phyloP scores from a whole-genome alignment of 805 yeast species.

The Monosporozyma siamensis region DNA sequence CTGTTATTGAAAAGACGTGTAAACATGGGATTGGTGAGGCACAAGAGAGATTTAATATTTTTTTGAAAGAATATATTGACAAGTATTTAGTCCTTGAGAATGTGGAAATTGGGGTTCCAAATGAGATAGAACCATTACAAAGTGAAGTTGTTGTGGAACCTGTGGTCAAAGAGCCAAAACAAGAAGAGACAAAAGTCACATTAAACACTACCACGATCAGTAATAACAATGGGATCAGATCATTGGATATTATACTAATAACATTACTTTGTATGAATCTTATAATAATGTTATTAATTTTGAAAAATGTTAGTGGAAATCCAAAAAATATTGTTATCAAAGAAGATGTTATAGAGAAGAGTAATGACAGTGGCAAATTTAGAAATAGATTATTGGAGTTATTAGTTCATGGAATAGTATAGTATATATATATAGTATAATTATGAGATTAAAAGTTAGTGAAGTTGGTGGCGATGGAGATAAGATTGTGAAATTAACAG shows the following conservation, averaged over 20 bases:
- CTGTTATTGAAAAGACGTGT: conserved; percentile 76
- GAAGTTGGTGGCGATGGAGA: conserved; percentile 16
- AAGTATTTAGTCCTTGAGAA: conserved; percentile 5
- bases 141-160: background rate
- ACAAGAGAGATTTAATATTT: conserved; percentile 36
- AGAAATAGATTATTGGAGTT: background rate
- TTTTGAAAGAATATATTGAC: conserved; percentile 17
- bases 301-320: conserved; percentile 1
- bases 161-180: background rate
- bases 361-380: background rate
- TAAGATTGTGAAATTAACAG: conserved; percentile 29
- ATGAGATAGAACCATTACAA: too few species aligned
- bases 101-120: background rate
- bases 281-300: background rate
- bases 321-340: background rate
- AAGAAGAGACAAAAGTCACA: too few species aligned
- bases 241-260: background rate
- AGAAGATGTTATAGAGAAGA: background rate
- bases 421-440: background rate
- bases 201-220: too few species aligned
- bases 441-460: conserved; percentile 35
- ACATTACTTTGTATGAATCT: background rate
- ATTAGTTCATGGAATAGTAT: background rate
- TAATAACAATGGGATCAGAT: too few species aligned
- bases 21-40: conserved; percentile 63